Base-by-base conservation (phyloP, 306 rosid genomes). In the Glycine tomentella region DNA sequence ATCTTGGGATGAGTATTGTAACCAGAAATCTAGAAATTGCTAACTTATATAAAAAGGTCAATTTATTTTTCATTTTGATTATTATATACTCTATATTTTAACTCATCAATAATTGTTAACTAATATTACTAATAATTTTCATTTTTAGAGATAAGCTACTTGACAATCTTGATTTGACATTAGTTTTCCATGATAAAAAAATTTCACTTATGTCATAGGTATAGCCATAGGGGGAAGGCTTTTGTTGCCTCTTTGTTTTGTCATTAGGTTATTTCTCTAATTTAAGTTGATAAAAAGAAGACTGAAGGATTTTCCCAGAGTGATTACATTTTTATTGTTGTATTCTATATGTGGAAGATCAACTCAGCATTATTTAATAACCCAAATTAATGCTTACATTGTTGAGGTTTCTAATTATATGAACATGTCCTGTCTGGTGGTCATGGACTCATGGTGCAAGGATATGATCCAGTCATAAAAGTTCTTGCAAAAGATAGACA, bases 371-470 rank as follows among this genome's bases (percentile, higher is more conserved):
- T 72, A 59, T 79, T 33, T 78, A 61, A 56, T 72, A 10, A 68
- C 57, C 59, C 38, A 57, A 71, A 17, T 52, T 75, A 48, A 13
- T 76, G 71, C 89, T 89, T 62, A 86, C 69, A 72, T 57, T 66
- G 78, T 72, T 70, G 70, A 68, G 80, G 61, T 38, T 73, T 42
- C 63, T 82, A 13, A 14, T 81, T 56, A 38, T 82, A 91, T 92
- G 97, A 92, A 84, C 87, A 92, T 55, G 91, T 92, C 55, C 97
- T 92, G 59, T 72, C 94, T 48, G 97, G 97, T 62, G 97, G 97
- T 81, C 97, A 92, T 68, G 97, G 97, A 78, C 92, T 92, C 79
- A 92, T 92, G 97, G 92, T 92, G 84, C 89, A 87, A 81, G 97
- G 97, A 34, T 90, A 90, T 79, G 87, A 82, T 78, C 94, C 97